Percentiles rank a stretch among this genome's conserved stretches.
phyloP scores from a whole-genome alignment of 257 asterid species.

The Plantago major region DNA sequence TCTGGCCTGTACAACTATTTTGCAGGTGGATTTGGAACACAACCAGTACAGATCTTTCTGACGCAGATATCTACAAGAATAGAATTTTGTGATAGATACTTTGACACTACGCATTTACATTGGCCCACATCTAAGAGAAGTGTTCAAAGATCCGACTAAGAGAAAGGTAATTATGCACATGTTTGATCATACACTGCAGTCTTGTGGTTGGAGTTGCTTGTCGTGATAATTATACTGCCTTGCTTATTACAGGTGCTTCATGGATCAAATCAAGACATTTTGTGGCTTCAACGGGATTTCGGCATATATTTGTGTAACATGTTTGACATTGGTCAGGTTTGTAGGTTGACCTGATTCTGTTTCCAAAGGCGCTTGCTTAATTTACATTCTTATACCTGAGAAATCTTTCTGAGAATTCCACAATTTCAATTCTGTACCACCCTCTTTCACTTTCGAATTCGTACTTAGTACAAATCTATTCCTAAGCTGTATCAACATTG shows the following conservation, averaged over 20 bases:
- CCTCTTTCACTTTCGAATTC: too few relatives aligned
- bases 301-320: constrained; percentile 93
- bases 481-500: neutral
- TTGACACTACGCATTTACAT: constrained; percentile 82
- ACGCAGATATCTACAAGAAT: constrained; percentile 97
- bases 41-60: constrained; percentile 92
- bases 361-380: constrained; percentile 1
- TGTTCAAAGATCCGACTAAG: constrained; percentile 86
- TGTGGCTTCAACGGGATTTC: constrained; percentile 96
- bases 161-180: constrained; percentile 50
- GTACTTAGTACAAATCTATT: neutral
- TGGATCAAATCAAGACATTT: constrained; percentile 89
- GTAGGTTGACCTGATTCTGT: constrained; percentile 22
- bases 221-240: constrained; percentile 15
- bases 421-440: constrained; percentile 1
- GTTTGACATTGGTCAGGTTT: constrained; percentile 99
- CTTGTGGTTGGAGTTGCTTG: constrained; percentile 14
- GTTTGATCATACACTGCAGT: constrained; percentile 15
- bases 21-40: constrained; percentile 96
- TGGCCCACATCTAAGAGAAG: constrained; percentile 89
- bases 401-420: neutral
- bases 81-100: constrained; percentile 89
- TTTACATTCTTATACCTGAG: constrained; percentile 3
- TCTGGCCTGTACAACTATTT: constrained; percentile 7
- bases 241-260: constrained; percentile 79